These are phyloP conservation scores for Pythium myriotylum DNA, from an alignment of 352 stramenopile genomes.

Conservation along the genomic window DNA sequence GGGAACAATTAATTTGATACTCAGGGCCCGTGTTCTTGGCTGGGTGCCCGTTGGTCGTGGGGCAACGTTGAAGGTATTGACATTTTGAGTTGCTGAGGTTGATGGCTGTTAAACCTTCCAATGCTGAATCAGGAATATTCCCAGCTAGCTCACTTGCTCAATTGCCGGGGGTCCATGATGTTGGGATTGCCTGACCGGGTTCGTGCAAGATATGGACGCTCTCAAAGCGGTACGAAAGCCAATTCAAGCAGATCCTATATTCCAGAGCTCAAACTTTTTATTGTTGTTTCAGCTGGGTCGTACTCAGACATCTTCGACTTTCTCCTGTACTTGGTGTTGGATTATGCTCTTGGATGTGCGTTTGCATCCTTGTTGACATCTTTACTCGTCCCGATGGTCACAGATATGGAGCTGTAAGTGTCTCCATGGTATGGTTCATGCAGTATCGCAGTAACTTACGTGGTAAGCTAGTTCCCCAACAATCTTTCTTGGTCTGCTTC, in stretches of 20 bases:
- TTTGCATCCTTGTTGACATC: conserved; percentile 17
- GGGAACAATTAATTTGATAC: neutral
- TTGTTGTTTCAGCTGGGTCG: neutral
- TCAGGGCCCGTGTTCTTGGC: conserved; percentile 1
- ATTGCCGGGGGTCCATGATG: conserved; percentile 5
- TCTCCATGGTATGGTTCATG: neutral
- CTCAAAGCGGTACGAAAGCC: neutral
- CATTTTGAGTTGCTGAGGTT: neutral
- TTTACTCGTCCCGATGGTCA: conserved; percentile 11
- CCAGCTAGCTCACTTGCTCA: conserved; percentile 11
- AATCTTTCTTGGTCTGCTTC: conserved; percentile 45
- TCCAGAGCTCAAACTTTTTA: too few species aligned
- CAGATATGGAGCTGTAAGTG: conserved; percentile 7
- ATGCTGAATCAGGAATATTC: conserved; percentile 21
- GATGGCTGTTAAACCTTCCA: too few species aligned
- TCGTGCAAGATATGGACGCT: conserved; percentile 10
- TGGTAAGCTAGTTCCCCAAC: neutral
- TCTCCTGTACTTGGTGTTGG: conserved; percentile 3
- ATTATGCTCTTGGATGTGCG: conserved; percentile 25
- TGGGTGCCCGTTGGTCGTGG: conserved; percentile 11
- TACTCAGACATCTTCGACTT: conserved; percentile 6
- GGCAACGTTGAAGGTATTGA: conserved; percentile 2
- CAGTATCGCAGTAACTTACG: neutral
- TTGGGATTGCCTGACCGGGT: conserved; percentile 3
- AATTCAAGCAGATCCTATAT: too few species aligned